Base-by-base conservation (phyloP, 257 asterid species). In the Plantago ovata region DNA sequence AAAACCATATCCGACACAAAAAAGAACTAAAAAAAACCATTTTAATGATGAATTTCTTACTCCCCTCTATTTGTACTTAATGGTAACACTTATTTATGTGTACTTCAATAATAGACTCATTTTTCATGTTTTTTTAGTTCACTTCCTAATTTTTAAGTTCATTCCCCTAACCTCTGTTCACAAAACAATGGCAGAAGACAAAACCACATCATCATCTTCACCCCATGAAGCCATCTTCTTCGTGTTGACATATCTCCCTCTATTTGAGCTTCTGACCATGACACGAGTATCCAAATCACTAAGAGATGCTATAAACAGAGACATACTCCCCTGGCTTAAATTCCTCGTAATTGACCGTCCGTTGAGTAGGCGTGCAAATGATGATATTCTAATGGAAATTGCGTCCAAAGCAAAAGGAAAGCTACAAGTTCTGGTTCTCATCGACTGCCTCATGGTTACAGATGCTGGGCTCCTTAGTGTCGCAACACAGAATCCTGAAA, bases 141-240 rank as follows among this genome's bases (percentile, higher is more conserved):
- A n/a, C n/a, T n/a, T n/a, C n/a, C n/a, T n/a, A n/a, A n/a, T n/a
- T n/a, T n/a, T n/a, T n/a, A n/a, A n/a, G n/a, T n/a, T n/a, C n/a
- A n/a, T n/a, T n/a, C n/a, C n/a, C n/a, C n/a, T n/a, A n/a, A n/a
- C n/a, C n/a, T n/a, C n/a, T n/a, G n/a, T n/a, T n/a, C n/a, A n/a
- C n/a, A n/a, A n/a, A 28, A 28, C 7, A 28, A 28, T 28, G 36
- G 36, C 36, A 28, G 36, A 28, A 28, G 7, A 28, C 36, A 28
- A 28, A 28, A 8, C 4, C 36, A 3, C 6, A 28, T 28, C 36
- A 28, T 28, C n/a, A 18, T 54, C 60, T 9, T 54, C 60, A 4
- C 94, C 93, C 44, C 77, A 83, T 42, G 94, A 78, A 73, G 79
- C 95, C 11, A 41, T 92, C 5, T 88, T 81, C 79, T 77, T 76